These are phyloP conservation scores for Monosporascus sp. DNA, from an alignment of 2,329 filamentous ascomycete genomes.

Conservation along the genomic window DNA sequence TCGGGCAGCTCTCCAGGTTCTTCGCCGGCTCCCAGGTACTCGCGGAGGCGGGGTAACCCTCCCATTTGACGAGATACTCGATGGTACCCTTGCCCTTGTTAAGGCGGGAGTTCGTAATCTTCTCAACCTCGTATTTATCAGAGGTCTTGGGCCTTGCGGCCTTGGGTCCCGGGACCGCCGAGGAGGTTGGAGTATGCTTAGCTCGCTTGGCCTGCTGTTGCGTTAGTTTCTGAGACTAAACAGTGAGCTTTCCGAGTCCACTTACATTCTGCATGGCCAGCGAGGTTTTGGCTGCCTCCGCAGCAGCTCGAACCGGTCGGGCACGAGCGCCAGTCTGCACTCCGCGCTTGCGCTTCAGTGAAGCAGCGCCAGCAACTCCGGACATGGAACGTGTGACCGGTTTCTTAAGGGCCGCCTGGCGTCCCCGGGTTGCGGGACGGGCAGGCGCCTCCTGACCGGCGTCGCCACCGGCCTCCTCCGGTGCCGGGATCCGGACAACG, in stretches of 20 bases:
- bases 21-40: conserved; percentile 51
- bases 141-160: conserved; percentile 10
- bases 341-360: conserved; percentile 5
- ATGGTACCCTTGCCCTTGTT: conserved; percentile 28
- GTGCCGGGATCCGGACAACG: not conserved
- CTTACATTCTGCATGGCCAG: conserved; percentile 11
- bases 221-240: conserved; percentile 3
- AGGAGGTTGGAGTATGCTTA: not conserved
- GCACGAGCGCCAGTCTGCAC: not conserved
- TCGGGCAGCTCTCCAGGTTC: conserved; percentile 35
- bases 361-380: not conserved
- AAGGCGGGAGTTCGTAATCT: conserved; percentile 36
- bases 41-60: conserved; percentile 35
- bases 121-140: conserved; percentile 43
- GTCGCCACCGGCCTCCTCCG: not conserved
- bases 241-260: not conserved
- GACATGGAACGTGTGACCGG: not conserved
- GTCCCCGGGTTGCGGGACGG: not conserved
- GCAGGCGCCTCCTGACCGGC: not conserved
- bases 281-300: conserved; percentile 8
- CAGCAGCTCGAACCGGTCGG: conserved; percentile 11
- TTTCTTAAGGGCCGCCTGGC: not conserved
- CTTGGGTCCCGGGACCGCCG: conserved; percentile 5
- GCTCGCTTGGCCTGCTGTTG: conserved; percentile 3
- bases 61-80: conserved; percentile 50